phyloP scores from a whole-genome alignment of 176 grass and related monocot genomes.

The Juncus inflexus region DNA sequence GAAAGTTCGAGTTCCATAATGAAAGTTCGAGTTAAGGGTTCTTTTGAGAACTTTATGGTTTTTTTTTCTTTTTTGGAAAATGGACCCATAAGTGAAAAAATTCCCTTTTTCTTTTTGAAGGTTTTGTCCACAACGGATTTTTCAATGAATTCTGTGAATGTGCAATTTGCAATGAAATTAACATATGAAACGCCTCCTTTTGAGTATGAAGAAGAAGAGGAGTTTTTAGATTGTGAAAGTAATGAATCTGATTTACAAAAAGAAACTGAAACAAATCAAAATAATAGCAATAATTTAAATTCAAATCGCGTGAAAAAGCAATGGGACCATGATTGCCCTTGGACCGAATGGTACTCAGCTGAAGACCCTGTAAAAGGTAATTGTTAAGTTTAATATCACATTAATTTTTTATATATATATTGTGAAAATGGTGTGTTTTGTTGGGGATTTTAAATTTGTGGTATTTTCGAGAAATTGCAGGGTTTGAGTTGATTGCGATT shows the following conservation, averaged over 20 bases:
- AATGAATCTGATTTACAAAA: conserved; percentile 37
- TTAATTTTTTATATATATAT: too few species aligned
- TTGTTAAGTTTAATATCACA: background rate
- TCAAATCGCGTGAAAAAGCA: conserved; percentile 53
- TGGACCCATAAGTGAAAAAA: conserved; percentile 4
- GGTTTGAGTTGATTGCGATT: conserved; percentile 74
- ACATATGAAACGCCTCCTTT: conserved; percentile 77
- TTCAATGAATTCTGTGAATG: conserved; percentile 60
- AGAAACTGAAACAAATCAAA: conserved; percentile 46
- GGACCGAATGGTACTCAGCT: conserved; percentile 98
- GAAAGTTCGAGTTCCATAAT: background rate
- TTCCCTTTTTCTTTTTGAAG: conserved; percentile 50
- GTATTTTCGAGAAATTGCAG: conserved; percentile 16
- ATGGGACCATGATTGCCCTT: conserved; percentile 96
- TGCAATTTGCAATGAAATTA: conserved; percentile 89
- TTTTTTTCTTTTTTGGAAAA: background rate
- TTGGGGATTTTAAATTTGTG: too few species aligned
- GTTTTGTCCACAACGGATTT: conserved; percentile 71
- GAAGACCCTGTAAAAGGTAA: conserved; percentile 97
- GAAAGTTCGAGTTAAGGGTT: background rate
- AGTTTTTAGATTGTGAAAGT: conserved; percentile 44
- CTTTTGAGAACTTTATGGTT: too few species aligned
- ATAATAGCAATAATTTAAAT: conserved; percentile 13
- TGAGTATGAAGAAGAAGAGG: conserved; percentile 75
- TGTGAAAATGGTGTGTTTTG: too few species aligned